These are phyloP conservation scores for Pisolithus tinctorius DNA, from an alignment of 768 basidiomycete species.

Conservation along the genomic window DNA sequence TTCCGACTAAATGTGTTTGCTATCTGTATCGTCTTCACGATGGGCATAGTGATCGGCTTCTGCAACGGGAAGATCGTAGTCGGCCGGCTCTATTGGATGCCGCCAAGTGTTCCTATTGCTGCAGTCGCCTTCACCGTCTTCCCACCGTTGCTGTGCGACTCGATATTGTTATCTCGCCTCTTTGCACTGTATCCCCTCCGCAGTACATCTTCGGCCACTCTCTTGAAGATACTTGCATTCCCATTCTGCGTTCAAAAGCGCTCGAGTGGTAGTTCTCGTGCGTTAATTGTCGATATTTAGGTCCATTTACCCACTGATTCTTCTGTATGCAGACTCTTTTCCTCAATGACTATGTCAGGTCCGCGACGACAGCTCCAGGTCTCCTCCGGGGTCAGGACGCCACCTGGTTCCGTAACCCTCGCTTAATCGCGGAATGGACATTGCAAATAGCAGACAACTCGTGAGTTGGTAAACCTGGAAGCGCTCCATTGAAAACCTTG, in stretches of 20 bases:
- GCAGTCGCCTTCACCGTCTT: slow-evolving; percentile 18
- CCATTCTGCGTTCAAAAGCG: slow-evolving; percentile 27
- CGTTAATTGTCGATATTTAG: background rate
- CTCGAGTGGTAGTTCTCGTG: slow-evolving; percentile 19
- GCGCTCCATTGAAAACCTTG: background rate
- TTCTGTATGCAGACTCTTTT: background rate
- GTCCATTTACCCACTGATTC: background rate
- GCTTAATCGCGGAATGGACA: slow-evolving; percentile 25
- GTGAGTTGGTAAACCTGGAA: slow-evolving; percentile 13
- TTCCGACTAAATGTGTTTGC: slow-evolving; percentile 30
- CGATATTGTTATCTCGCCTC: slow-evolving; percentile 31
- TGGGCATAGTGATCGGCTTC: slow-evolving; percentile 17
- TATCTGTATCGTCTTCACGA: slow-evolving; percentile 17
- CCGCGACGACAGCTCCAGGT: background rate
- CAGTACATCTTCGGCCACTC: slow-evolving; percentile 7
- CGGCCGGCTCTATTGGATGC: slow-evolving; percentile 11
- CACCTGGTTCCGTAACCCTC: slow-evolving; percentile 3
- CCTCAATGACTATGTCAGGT: background rate
- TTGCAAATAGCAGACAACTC: slow-evolving; percentile 29
- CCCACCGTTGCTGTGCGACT: slow-evolving; percentile 31
- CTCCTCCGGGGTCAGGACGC: background rate
- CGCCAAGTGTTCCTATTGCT: slow-evolving; percentile 11
- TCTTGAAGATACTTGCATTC: slow-evolving; percentile 21
- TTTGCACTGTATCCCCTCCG: slow-evolving; percentile 28
- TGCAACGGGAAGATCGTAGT: slow-evolving; percentile 1